Base-by-base conservation (phyloP, 805 yeast genomes). In the Cyberlindnera saturnus region DNA sequence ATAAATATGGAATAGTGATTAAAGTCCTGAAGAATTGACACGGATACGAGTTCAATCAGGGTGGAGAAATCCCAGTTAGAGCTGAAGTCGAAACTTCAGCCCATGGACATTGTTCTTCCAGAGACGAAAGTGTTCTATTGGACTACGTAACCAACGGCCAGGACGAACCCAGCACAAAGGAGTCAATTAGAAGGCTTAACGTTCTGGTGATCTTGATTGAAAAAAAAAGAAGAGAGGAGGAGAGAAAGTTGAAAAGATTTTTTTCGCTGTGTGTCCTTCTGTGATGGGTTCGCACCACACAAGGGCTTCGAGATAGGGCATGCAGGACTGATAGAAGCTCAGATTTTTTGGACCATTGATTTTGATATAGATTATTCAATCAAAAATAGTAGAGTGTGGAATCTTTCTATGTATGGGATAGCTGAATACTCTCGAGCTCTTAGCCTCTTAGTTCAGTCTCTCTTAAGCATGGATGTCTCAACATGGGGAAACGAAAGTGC, bases 161-260 rank as follows among this genome's bases (percentile, higher is more conserved):
- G 62, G 62, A 55, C 62, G 61, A 58, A 58, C 62, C 62, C 61
- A 36, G 28, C 19, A 28, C 36, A 36, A 48, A 44, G 54, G 62
- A 50, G 60, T 51, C 33, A 45, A 43, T 39, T 52, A 55, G 60
- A 58, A 56, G 61, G 60, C 61, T 36, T 30, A 36, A 39, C 47
- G 51, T 31, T 40, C 45, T 44, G 51, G 51, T 42, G 40, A 23
- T 44, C 51, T 48, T 48, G 51, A 48, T 47, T 40, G 42, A 28
- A 37, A 43, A 43, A 35, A 26, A 5, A 18, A 19, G 36, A 23
- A 19, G 13, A 26, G 11, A 34, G 14, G 11, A 20, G 11, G 37
- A n/a, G 18, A 26, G 16, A 18, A 36, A 17, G 33, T 17, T 9
- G 29, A 31, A 38, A 38, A 38, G 34, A 19, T 38, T 38, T 38